phyloP scores from a whole-genome alignment of 2,329 filamentous ascomycete genomes.

The Ophiostoma perfectum region DNA sequence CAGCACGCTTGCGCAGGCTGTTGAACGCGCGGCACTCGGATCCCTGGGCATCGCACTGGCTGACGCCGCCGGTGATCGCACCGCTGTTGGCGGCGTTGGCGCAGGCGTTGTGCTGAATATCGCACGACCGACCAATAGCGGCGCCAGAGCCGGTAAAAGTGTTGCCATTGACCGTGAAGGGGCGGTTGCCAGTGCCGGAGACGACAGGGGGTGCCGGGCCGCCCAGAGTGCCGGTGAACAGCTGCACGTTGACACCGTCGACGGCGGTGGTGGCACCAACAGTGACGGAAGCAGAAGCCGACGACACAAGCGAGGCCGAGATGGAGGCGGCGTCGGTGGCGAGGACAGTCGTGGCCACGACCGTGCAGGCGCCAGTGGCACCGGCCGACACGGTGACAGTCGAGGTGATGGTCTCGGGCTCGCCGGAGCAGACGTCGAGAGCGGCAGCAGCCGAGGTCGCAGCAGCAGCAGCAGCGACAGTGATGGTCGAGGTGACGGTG shows the following conservation, averaged over 20 bases:
- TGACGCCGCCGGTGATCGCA: background rate
- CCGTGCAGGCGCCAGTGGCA: background rate
- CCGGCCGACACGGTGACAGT: background rate
- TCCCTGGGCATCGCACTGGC: conserved; percentile 12
- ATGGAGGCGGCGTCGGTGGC: background rate
- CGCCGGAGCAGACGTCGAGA: background rate
- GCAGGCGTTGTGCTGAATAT: conserved; percentile 14
- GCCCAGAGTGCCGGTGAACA: conserved; percentile 12
- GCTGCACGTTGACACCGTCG: conserved; percentile 5
- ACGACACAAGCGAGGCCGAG: background rate
- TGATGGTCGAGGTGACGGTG: conserved; percentile 10
- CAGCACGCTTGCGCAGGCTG: conserved; percentile 9
- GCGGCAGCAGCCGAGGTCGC: background rate
- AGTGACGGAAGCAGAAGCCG: background rate
- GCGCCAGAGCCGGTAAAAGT: background rate
- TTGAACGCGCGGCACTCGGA: conserved; percentile 9
- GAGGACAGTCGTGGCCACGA: background rate
- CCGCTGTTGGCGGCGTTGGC: conserved; percentile 13
- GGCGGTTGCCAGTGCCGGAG: conserved; percentile 8
- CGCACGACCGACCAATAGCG: conserved; percentile 11
- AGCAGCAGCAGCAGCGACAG: conserved; percentile 5
- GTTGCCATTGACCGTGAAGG: conserved; percentile 12
- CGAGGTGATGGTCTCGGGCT: background rate
- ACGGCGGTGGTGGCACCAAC: background rate
- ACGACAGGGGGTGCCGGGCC: conserved; percentile 4